Base-by-base conservation (phyloP, 2,329 filamentous ascomycete genomes). In the Botryotinia globosa region DNA sequence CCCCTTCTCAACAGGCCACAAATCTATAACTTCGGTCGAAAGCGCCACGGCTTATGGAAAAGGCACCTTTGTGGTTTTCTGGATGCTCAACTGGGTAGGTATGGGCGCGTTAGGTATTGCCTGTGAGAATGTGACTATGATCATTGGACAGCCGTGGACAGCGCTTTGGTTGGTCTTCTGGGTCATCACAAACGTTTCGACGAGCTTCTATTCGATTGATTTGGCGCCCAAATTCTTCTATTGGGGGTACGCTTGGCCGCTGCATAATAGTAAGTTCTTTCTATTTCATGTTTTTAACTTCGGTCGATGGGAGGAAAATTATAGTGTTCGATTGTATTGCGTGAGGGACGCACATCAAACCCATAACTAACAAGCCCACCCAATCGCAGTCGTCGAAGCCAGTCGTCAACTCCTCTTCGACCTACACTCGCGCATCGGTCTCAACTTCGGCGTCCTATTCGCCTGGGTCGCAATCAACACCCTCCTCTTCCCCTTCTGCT, bases 51-150 rank as follows among this genome's bases (percentile, higher is more conserved):
- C 85, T 0, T 91, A 89, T 75, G 87, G 87, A 0, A 82, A 83
- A 22, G 88, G 83, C 16, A 88, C 86, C 0, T 91, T 91, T 73
- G 79, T 85, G 0, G 87, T 91, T 0, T 91, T 90, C 77, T 90
- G 87, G 87, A 87, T 89, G 85, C 77, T 90, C 22, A 90, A 90
- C 72, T 90, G 85, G 79, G 82, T 87, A 0, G 89, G 89, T 14
- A 91, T 91, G 89, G 82, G 84, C 14, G 88, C 89, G 0, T 77
- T 91, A 1, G 89, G 89, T 0, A 80, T 91, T 3, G 87, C 89
- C 0, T 90, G 87, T 77, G 89, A 91, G 81, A 91, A 91, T 76
- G 85, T 89, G 42, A 87, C 87, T 0, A 91, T 91, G 88, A 74
- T 90, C 1, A 80, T 91, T 3, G 88, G 89, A 0, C 83, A 85